Base-by-base conservation (phyloP, 2,329 filamentous ascomycete genomes). In the Claviceps pazoutovae region DNA sequence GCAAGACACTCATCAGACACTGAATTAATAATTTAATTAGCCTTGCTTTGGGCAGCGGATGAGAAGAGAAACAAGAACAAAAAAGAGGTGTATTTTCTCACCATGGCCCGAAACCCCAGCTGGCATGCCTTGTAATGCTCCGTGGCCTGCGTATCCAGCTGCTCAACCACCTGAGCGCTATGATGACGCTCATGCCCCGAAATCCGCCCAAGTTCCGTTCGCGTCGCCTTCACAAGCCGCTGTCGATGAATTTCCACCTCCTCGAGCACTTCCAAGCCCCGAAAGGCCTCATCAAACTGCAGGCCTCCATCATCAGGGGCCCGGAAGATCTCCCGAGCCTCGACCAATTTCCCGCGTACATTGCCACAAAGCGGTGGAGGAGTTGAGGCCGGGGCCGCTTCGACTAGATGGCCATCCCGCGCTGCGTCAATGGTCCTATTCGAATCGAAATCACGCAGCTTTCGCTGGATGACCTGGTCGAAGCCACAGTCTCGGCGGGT, bases 191-290 rank as follows among this genome's bases (percentile, higher is more conserved):
- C 54, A 3, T 54, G 51, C 11, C 51, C 43, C 2, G 51, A 21
- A 21, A 42, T 50, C 5, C 50, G 38, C 26, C 57, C 55, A 19
- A 60, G 54, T 14, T 56, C 54, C 1, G 36, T 38, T 19, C 54
- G 55, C 5, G 63, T 61, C 11, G 57, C 57, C 16, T 56, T 51
- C 7, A 66, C 47, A 5, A 66, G 56, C 8, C 58, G 57, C 16
- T 60, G 56, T 5, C 66, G 62, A 43, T 66, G 64, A 36, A 59
- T 51, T 50, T 69, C 67, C 47, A 65, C 57, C 11, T 58, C 56
- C 52, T 68, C 65, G 4, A 69, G 56, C 26, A 58, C 58, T 1
- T 58, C 62, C 2, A 69, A 56, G 1, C 62, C 67, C 13, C 62
- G 57, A 50, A 69, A 60, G 2, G 57, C 61, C 2, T 48, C 53